Evolutionary conservation across 1,139 yeast genomes (phyloP), one percentile per base, ranked within the genome.

Genomic region (Kurtzmaniella quercitrusa): DNA sequence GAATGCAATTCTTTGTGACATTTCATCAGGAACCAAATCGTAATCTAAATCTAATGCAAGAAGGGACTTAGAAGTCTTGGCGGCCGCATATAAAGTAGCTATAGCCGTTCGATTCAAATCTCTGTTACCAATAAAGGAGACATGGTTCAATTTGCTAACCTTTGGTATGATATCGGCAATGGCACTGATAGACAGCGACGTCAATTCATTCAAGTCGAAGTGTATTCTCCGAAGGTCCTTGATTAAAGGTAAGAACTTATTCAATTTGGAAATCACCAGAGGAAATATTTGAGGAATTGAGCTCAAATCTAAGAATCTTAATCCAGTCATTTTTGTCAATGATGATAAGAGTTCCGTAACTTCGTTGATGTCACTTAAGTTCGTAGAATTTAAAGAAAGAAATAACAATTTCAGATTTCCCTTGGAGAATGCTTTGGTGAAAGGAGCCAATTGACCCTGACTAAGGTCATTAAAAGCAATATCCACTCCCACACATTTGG

Each of bases 401-500:
- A 84, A 85, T 19, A 74, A 63, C 44, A 83, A 59, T 34, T 73
- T 67, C 14, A 63, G 59, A 38, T 72, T 63, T 11, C 63, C 55
- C 17, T 60, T 59, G 16, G 71, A 61, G 61, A 68, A 59, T 1
- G 68, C 69, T 5, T 73, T 66, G 34, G 72, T 71, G 45, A 84
- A 79, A 18, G 77, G 74, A 45, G 64, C 65, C 48, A 80, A 60
- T 52, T 78, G 78, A 3, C 78, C 78, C 5, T 72, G 55, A 42
- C 80, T 74, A 48, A 89, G 62, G 56, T 85, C 88, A 59, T 89
- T 89, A 51, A 84, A 89, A 1, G 93, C 95, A 39, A 89, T 63
- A 66, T 89, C 96, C 18, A 91, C 75, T 2, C 97, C 97, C 50
- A 83, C 80, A 57, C 91, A 80, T 15, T 73, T 72, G 15, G 81